Evolutionary conservation across 176 grass and related monocot species (phyloP).

Genomic region (Zoysia pacifica): DNA sequence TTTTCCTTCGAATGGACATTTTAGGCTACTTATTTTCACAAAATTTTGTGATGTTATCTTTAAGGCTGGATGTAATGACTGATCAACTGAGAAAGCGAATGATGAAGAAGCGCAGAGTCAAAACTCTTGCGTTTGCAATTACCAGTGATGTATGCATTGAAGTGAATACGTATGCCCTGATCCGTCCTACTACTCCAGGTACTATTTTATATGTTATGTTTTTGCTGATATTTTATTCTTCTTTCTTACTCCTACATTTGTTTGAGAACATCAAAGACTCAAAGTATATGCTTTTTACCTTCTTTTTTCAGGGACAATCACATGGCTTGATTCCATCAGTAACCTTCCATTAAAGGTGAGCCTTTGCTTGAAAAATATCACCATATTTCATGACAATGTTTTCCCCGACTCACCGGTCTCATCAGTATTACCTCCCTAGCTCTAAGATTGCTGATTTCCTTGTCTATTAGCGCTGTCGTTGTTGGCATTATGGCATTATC

Average conservation of each 20-base stretch:
- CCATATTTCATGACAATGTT: slow-evolving; percentile 7
- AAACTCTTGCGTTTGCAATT: slow-evolving; percentile 84
- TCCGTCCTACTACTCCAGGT: slow-evolving; percentile 78
- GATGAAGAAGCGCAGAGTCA: slow-evolving; percentile 88
- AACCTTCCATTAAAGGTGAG: slow-evolving; percentile 93
- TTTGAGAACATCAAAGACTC: not conserved
- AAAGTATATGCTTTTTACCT: slow-evolving; percentile 22
- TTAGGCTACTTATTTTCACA: slow-evolving; percentile 1
- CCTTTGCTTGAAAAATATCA: not conserved
- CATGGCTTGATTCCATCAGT: slow-evolving; percentile 91
- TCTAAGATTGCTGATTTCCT: not conserved
- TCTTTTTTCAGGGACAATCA: slow-evolving; percentile 65
- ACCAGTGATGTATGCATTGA: slow-evolving; percentile 81
- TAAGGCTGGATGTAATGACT: slow-evolving; percentile 85
- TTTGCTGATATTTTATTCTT: slow-evolving; percentile 21
- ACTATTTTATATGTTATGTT: slow-evolving; percentile 3
- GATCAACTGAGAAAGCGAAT: slow-evolving; percentile 89
- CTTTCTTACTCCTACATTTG: slow-evolving; percentile 1
- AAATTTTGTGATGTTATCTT: slow-evolving; percentile 38
- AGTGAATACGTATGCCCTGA: slow-evolving; percentile 88
- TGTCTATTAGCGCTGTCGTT: slow-evolving; percentile 1
- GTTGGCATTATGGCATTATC: not conserved
- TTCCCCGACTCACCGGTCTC: not conserved
- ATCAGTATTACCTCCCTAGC: not conserved
- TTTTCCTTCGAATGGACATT: slow-evolving; percentile 6